Evolutionary conservation across 129 eudicot species (phyloP), one percentile per base, ranked within the genome.

Genomic region (Smallanthus sonchifolius): DNA sequence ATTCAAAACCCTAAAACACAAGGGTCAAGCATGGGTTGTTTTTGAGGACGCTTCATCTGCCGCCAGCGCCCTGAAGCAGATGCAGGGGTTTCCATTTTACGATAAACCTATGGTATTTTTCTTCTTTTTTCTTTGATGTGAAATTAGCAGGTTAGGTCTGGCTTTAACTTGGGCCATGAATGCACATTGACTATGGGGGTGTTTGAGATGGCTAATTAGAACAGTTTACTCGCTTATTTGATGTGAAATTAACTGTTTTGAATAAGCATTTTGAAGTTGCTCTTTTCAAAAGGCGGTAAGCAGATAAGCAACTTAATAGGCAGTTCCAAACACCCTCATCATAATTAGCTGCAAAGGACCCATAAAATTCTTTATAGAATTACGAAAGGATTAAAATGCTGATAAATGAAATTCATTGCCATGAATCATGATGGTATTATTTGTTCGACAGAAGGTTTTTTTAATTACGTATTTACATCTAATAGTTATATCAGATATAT

Each of bases 21-120:
- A 88, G 65, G 99, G 99, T 9, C 97, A 94, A 79, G 99, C 99
- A 14, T 94, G 99, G 99, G 97, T 94, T 80, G 89, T 91, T 49
- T 94, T 94, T 47, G 96, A 91, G 62, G 96, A 94, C 7, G 90
- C 72, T 65, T 78, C 94, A 7, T 80, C 88, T 10, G 96, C 96
- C 36, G 68, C 90, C 6, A 84, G 74, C 72, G 97, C 99, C 0
- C 59, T 94, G 32, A 87, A 86, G 7, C 91, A 94, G 77, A 91
- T 94, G 99, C 99, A 94, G 77, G 91, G 88, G 1, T 94, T 94
- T 65, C 99, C 99, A 2, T 94, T 94, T 82, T 91, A 91, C 60
- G 99, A 94, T 69, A 94, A 94, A 83, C 96, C 96, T 35, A 94
- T 94, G 99, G 99, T 94, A 74, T 49, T 8, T 56, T n/a, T 38